Percentiles rank a stretch among this genome's conserved stretches.
phyloP scores from a whole-genome alignment of 495 filamentous ascomycete genomes.

The Penicillium psychrofluorescens region DNA sequence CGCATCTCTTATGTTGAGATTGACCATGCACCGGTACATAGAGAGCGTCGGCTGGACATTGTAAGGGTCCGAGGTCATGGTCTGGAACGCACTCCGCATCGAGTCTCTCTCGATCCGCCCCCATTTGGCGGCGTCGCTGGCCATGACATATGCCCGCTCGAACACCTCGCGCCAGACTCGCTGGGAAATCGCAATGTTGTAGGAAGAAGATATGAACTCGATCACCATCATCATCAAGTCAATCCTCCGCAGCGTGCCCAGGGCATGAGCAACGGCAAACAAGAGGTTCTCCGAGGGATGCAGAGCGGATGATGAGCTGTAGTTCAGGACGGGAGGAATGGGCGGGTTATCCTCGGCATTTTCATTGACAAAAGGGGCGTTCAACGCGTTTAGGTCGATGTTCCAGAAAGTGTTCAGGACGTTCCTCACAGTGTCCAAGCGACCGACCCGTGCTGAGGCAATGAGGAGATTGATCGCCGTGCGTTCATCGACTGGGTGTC shows the following conservation, averaged over 20 bases:
- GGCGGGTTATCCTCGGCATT: slow-evolving; percentile 13
- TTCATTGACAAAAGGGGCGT: background rate
- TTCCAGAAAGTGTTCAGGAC: slow-evolving; percentile 51
- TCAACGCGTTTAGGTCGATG: slow-evolving; percentile 43
- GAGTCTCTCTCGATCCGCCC: slow-evolving; percentile 32
- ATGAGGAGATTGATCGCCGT: slow-evolving; percentile 52
- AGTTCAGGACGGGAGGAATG: slow-evolving; percentile 20
- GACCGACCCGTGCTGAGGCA: slow-evolving; percentile 49
- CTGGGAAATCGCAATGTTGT: slow-evolving; percentile 40
- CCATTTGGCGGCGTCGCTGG: slow-evolving; percentile 10
- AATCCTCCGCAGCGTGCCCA: slow-evolving; percentile 45
- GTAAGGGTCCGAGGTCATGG: slow-evolving; percentile 51
- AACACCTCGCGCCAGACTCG: slow-evolving; percentile 52
- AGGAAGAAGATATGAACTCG: slow-evolving; percentile 49
- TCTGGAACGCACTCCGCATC: slow-evolving; percentile 41
- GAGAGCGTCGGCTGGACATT: slow-evolving; percentile 46
- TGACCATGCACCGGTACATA: slow-evolving; percentile 47
- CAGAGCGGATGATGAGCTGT: slow-evolving; percentile 41
- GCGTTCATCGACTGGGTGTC: slow-evolving; percentile 41
- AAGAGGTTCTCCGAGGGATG: slow-evolving; percentile 48
- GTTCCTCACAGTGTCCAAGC: slow-evolving; percentile 34
- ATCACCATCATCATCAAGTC: slow-evolving; percentile 44
- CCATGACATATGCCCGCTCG: slow-evolving; percentile 51
- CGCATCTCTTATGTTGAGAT: slow-evolving; percentile 12
- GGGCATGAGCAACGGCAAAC: slow-evolving; percentile 49